Conservation (phyloP, 1,284 basidiomycete genomes). For the Ceratobasidium sp. region DNA sequence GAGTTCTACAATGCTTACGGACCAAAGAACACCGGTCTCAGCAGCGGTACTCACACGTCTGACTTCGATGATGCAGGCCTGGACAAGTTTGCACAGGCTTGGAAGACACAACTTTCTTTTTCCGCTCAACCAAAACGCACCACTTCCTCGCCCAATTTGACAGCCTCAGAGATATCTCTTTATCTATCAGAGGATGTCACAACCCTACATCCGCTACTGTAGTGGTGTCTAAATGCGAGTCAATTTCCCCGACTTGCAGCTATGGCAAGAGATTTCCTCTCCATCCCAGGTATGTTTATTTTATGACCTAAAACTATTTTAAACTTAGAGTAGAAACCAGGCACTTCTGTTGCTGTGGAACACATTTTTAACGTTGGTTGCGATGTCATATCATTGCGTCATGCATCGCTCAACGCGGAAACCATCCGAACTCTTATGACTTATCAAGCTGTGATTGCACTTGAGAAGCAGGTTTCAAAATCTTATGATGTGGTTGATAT, state of each 20-base stretch:
- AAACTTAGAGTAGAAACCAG: neutral
- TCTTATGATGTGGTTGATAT: neutral
- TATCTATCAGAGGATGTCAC: neutral
- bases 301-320: neutral
- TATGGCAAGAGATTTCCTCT: slow-evolving; percentile 3
- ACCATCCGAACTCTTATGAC: slow-evolving; percentile 34
- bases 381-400: slow-evolving; percentile 35
- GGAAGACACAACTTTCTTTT: neutral
- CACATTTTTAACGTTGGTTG: slow-evolving; percentile 21
- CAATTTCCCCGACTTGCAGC: slow-evolving; percentile 4
- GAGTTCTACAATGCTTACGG: neutral
- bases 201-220: neutral
- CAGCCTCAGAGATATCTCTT: neutral
- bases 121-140: neutral
- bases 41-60: neutral
- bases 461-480: slow-evolving; percentile 9
- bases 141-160: no score
- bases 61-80: neutral
- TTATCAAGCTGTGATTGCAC: neutral
- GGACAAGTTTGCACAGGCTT: neutral
- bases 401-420: slow-evolving; percentile 28
- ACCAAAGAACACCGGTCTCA: neutral
- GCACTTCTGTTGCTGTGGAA: slow-evolving; percentile 34
- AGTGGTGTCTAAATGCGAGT: neutral
- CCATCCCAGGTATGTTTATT: slow-evolving; percentile 5